Percentiles rank a stretch among this genome's conserved stretches.
These are phyloP conservation scores for Acacia pycnantha DNA, from an alignment of 331 rosid species.

Conservation along the genomic window DNA sequence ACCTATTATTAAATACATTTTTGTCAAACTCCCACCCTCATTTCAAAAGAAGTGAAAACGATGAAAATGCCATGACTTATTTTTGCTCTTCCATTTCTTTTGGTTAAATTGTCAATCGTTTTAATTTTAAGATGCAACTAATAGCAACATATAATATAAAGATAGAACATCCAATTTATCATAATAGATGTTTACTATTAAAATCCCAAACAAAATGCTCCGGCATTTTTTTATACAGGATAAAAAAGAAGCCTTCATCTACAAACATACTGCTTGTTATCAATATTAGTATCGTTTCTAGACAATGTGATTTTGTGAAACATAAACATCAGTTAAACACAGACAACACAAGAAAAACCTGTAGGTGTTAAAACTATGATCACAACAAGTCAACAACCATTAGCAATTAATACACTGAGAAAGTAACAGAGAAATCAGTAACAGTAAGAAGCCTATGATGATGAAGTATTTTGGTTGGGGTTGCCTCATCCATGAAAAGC, in stretches of 20 bases:
- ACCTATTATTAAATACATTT: not conserved
- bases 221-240: not conserved
- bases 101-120: not conserved
- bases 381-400: conserved; percentile 32
- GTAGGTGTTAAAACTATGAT: conserved; percentile 24
- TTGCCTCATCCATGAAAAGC: conserved; percentile 32
- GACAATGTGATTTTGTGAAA: conserved; percentile 27
- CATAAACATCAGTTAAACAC: conserved; percentile 29
- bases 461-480: not conserved
- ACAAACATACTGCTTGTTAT: conserved; percentile 1
- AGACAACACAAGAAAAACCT: conserved; percentile 21
- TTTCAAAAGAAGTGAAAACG: not conserved
- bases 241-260: not conserved
- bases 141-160: not conserved
- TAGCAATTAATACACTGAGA: conserved; percentile 25
- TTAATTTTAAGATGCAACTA: not conserved
- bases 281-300: conserved; percentile 26
- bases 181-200: not conserved
- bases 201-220: not conserved
- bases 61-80: not conserved
- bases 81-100: not conserved
- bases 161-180: not conserved
- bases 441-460: conserved; percentile 21
- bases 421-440: conserved; percentile 21
- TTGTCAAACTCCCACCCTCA: not conserved